Evolutionary conservation across 176 grass and related monocot genomes (phyloP).

Genomic region (Hyparrhenia diplandra): DNA sequence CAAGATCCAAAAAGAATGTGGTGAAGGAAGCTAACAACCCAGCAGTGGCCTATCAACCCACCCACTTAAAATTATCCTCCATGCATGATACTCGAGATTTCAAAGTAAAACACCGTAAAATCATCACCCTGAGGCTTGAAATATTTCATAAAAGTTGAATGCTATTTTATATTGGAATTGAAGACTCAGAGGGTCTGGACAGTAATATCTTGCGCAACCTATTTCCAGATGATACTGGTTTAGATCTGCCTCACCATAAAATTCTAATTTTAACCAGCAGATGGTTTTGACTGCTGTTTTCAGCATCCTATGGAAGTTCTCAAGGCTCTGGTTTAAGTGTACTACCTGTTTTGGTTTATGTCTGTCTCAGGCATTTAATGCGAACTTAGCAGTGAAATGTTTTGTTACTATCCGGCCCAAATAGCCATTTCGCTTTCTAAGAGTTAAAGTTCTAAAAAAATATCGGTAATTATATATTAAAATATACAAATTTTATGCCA

Average conservation of each 20-base stretch:
- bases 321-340: background rate
- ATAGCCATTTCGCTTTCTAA: too few relatives aligned
- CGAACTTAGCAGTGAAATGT: background rate
- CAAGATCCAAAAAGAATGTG: slow-evolving; percentile 66
- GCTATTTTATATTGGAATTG: slow-evolving; percentile 80
- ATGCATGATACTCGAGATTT: slow-evolving; percentile 59
- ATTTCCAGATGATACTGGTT: slow-evolving; percentile 92
- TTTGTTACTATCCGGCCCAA: too few relatives aligned
- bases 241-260: slow-evolving; percentile 75
- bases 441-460: too few relatives aligned
- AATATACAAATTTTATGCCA: too few relatives aligned
- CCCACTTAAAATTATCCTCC: slow-evolving; percentile 81
- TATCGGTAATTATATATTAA: too few relatives aligned
- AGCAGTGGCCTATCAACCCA: slow-evolving; percentile 60
- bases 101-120: slow-evolving; percentile 43
- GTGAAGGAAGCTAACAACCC: slow-evolving; percentile 63
- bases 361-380: background rate
- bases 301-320: background rate
- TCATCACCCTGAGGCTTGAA: slow-evolving; percentile 69
- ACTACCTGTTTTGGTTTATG: background rate
- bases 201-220: slow-evolving; percentile 86
- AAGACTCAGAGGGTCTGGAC: slow-evolving; percentile 61
- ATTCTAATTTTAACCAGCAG: background rate
- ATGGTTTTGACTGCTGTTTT: slow-evolving; percentile 5
- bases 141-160: slow-evolving; percentile 91